A percentile compares a stretch with the other conserved stretches of the same genome.
Conservation (phyloP, 1,139 yeast genomes). For the Nakaseomyces delphensis region DNA sequence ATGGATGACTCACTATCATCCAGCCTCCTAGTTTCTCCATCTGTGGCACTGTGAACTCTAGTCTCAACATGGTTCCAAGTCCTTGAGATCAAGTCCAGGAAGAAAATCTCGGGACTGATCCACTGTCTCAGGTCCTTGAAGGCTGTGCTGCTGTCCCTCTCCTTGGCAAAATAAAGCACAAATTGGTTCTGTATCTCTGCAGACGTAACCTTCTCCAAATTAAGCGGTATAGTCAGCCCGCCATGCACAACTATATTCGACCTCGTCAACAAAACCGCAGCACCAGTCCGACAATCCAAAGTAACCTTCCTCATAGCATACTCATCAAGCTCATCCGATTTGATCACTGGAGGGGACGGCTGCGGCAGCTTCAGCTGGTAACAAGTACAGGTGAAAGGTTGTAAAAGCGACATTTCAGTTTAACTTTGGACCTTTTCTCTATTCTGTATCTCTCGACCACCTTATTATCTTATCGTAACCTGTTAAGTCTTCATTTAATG, state of each 20-base stretch:
- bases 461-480: background rate
- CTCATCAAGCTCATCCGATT: slow-evolving; percentile 17
- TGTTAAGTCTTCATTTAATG: background rate
- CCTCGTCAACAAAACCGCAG: slow-evolving; percentile 48
- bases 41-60: slow-evolving; percentile 7
- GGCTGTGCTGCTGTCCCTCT: slow-evolving; percentile 16
- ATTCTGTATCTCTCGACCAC: background rate
- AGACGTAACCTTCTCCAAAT: slow-evolving; percentile 35
- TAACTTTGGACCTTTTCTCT: no score
- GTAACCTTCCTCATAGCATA: slow-evolving; percentile 19
- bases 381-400: slow-evolving; percentile 33
- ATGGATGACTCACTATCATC: background rate
- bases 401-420: slow-evolving; percentile 33
- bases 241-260: slow-evolving; percentile 61
- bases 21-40: background rate
- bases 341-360: slow-evolving; percentile 8
- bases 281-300: slow-evolving; percentile 57
- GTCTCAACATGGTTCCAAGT: slow-evolving; percentile 44
- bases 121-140: slow-evolving; percentile 34
- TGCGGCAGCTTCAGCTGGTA: slow-evolving; percentile 31
- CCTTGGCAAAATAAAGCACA: slow-evolving; percentile 23
- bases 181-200: slow-evolving; percentile 29
- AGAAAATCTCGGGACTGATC: slow-evolving; percentile 51
- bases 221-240: slow-evolving; percentile 55
- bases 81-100: slow-evolving; percentile 49